Conservation (phyloP, 768 basidiomycete species). For the Brasilioporus rufonigricans region DNA sequence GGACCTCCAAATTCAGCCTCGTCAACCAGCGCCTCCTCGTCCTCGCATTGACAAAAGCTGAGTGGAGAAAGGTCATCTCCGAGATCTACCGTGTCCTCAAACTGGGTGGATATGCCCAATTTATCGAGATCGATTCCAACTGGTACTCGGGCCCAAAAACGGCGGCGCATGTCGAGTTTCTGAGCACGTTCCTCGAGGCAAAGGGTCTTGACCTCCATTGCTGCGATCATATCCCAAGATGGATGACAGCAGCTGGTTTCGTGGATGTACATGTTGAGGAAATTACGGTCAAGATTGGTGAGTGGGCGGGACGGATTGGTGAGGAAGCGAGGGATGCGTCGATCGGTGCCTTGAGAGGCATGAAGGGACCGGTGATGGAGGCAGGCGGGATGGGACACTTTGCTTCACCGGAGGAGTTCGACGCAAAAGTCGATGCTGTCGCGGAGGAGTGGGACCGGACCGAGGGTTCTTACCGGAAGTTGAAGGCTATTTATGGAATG, state of each 20-base stretch:
- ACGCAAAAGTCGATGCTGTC: not conserved
- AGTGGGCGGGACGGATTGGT: not conserved
- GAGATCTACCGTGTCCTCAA: conserved; percentile 31
- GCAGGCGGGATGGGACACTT: not conserved
- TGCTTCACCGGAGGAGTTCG: not conserved
- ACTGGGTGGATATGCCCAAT: conserved; percentile 34
- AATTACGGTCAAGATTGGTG: not conserved
- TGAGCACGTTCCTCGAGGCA: conserved; percentile 7
- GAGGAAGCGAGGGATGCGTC: not conserved
- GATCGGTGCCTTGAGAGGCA: not conserved
- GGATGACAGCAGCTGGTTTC: conserved; percentile 1
- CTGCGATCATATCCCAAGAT: conserved; percentile 8
- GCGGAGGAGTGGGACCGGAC: not conserved
- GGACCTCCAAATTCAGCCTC: conserved; percentile 29
- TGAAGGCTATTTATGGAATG: conserved; percentile 6
- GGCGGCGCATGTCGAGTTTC: conserved; percentile 2
- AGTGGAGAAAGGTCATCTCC: conserved; percentile 23
- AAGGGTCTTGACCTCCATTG: conserved; percentile 12
- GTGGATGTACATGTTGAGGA: not conserved
- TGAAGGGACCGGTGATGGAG: not conserved
- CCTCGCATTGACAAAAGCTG: conserved; percentile 20
- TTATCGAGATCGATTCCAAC: conserved; percentile 16
- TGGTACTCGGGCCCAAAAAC: conserved; percentile 15
- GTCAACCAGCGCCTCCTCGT: conserved; percentile 34
- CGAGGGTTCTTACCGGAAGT: conserved; percentile 4